Evolutionary conservation across 495 filamentous ascomycete genomes (phyloP), one percentile per base, ranked within the genome.

Genomic region (Trichoderma asperelloides): DNA sequence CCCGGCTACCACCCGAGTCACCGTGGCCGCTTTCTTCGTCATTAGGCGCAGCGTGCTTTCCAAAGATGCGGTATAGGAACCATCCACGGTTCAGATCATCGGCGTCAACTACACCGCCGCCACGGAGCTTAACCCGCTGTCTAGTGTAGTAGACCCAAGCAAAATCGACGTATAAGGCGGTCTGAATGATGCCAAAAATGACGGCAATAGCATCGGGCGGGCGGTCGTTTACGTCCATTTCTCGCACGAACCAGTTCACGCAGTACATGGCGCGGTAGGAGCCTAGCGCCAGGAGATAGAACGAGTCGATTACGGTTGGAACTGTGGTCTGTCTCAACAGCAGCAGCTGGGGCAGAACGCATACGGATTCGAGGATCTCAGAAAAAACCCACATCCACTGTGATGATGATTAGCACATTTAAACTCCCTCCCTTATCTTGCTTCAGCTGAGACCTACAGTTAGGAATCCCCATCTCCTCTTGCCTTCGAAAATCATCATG

Each of bases 61-160:
- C 82, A 60, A 85, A 81, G 66, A 84, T 80, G 66, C 76, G 79
- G 68, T 67, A 74, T 2, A 92, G 77, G 21, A 98, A 78, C 84
- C 93, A 97, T 66, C 93, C 91, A 62, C 89, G 86, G 41, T 87
- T 81, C 65, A 94, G 82, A 74, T 98, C 95, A 57, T 97, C 94
- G 7, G 87, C 88, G 73, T 98, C 95, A n/a, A 98, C 91, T 21
- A 98, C 84, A 3, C 91, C 93, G 67, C 94, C 94, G 68, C 88
- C 88, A 57, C 95, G 85, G 5, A 98, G 88, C 85, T 97, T 97
- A 71, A 98, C 93, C 41, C 92, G 85, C 78, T 98, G 96, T 43
- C 95, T 84, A 4, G 88, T 88, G 79, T 89, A 97, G 80, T 98
- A 98, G 0, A 98, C 92, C 93, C 93, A 97, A 28, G 90, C 92